Evolutionary conservation across 768 basidiomycete species (phyloP).

Genomic region (Fibroporia radiculosa): DNA sequence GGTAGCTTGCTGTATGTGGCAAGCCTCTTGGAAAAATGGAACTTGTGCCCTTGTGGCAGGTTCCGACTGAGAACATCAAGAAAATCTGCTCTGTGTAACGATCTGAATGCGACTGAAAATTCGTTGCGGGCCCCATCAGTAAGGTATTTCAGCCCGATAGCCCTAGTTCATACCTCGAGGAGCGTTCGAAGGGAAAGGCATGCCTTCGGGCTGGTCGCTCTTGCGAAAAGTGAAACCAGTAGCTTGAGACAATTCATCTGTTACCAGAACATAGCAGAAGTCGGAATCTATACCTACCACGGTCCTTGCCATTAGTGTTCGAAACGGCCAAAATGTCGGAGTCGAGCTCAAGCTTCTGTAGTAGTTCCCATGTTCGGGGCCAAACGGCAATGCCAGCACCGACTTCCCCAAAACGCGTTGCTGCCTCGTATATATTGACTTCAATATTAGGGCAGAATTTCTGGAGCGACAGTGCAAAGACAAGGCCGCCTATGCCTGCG

Average conservation of each 20-base stretch:
- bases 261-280: background rate
- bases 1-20: constrained; percentile 10
- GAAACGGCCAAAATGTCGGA: background rate
- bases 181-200: too few species aligned
- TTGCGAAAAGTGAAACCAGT: too few species aligned
- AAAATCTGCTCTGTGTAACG: constrained; percentile 23
- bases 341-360: constrained; percentile 14
- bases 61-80: constrained; percentile 14
- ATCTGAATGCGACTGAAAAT: too few species aligned
- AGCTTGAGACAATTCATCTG: background rate
- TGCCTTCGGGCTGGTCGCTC: too few species aligned
- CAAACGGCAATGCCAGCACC: constrained; percentile 21
- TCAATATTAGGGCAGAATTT: constrained; percentile 10
- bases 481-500: constrained; percentile 21
- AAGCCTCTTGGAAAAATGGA: constrained; percentile 19
- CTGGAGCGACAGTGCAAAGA: constrained; percentile 16
- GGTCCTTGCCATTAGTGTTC: background rate
- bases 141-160: too few species aligned
- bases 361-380: constrained; percentile 15
- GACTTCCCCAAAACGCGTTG: constrained; percentile 11
- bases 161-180: too few species aligned
- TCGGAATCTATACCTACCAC: background rate
- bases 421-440: constrained; percentile 21
- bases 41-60: constrained; percentile 11
- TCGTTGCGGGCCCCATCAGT: too few species aligned